These are phyloP conservation scores for Lentinus tigrinus DNA, from an alignment of 768 basidiomycete genomes.

Conservation along the genomic window DNA sequence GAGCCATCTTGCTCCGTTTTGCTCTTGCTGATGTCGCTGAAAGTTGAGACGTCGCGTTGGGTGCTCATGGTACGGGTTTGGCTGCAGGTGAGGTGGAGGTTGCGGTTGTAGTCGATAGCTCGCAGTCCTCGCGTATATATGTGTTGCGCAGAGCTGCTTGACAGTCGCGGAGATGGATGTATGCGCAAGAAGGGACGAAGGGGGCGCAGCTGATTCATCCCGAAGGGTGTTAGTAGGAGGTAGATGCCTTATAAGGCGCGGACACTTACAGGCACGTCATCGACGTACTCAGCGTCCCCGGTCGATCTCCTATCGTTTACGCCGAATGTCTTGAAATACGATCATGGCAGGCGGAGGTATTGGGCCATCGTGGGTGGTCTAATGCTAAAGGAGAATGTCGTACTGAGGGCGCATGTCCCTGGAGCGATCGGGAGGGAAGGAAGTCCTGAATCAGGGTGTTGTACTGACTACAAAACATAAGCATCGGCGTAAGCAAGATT, in stretches of 20 bases:
- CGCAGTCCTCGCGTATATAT: not conserved
- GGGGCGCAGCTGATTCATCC: not conserved
- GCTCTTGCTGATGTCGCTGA: slow-evolving; percentile 56
- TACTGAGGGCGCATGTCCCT: too few species aligned
- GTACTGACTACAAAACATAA: too few species aligned
- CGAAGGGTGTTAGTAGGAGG: not conserved
- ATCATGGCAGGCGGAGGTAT: too few species aligned
- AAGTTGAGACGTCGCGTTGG: slow-evolving; percentile 31
- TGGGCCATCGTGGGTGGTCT: too few species aligned
- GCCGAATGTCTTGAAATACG: too few species aligned
- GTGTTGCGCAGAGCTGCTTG: not conserved
- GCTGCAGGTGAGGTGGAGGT: not conserved
- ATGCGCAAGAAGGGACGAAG: not conserved
- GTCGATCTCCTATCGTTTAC: not conserved
- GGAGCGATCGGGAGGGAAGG: too few species aligned
- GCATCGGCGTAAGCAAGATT: too few species aligned
- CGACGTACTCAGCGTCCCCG: not conserved
- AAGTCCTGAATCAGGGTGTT: too few species aligned
- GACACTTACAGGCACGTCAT: not conserved
- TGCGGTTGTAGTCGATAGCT: not conserved
- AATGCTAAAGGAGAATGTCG: too few species aligned
- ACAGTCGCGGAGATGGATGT: not conserved
- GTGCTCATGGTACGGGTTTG: slow-evolving; percentile 6
- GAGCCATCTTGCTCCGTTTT: slow-evolving; percentile 58
- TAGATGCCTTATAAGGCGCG: not conserved